Percentiles rank a stretch among this genome's conserved stretches.
These are phyloP conservation scores for Wilcoxina mikolae DNA, from an alignment of 495 filamentous ascomycete genomes.

Conservation along the genomic window DNA sequence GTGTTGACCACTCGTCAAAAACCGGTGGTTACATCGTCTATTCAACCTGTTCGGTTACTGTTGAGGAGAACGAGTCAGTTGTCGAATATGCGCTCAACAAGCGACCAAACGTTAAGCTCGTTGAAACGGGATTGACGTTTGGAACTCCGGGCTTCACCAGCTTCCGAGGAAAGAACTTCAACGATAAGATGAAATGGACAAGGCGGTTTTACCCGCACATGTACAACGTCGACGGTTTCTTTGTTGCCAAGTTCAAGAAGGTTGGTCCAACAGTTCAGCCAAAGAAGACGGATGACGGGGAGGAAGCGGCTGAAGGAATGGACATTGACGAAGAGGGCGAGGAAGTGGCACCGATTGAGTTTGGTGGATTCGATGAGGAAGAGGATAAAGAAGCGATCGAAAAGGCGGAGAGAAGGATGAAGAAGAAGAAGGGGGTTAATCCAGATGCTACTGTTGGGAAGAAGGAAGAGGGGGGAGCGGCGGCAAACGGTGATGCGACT, in stretches of 20 bases:
- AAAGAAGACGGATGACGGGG: slow-evolving; percentile 32
- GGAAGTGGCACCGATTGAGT: slow-evolving; percentile 36
- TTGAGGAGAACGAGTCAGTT: slow-evolving; percentile 87
- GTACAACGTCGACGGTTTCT: slow-evolving; percentile 97
- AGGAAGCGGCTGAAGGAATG: slow-evolving; percentile 32
- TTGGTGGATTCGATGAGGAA: slow-evolving; percentile 50
- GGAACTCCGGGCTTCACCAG: slow-evolving; percentile 79
- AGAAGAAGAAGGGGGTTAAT: slow-evolving; percentile 53
- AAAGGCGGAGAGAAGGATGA: slow-evolving; percentile 40
- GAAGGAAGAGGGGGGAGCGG: slow-evolving; percentile 25
- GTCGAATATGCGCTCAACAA: slow-evolving; percentile 83
- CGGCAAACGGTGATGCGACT: slow-evolving; percentile 2
- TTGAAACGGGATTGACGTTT: slow-evolving; percentile 85
- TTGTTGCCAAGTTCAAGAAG: slow-evolving; percentile 95
- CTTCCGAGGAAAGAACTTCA: slow-evolving; percentile 80
- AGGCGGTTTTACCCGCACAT: slow-evolving; percentile 85
- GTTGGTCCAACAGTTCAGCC: slow-evolving; percentile 48
- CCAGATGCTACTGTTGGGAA: slow-evolving; percentile 37
- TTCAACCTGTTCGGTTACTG: slow-evolving; percentile 80
- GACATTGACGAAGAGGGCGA: slow-evolving; percentile 27
- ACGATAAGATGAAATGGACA: slow-evolving; percentile 67
- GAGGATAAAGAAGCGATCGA: slow-evolving; percentile 46
- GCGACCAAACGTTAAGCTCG: slow-evolving; percentile 82
- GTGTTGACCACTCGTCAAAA: slow-evolving; percentile 66
- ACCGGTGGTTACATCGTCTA: slow-evolving; percentile 92